Evolutionary conservation across 2,329 filamentous ascomycete species (phyloP).

Genomic region (Hymenoscyphus salicellus): DNA sequence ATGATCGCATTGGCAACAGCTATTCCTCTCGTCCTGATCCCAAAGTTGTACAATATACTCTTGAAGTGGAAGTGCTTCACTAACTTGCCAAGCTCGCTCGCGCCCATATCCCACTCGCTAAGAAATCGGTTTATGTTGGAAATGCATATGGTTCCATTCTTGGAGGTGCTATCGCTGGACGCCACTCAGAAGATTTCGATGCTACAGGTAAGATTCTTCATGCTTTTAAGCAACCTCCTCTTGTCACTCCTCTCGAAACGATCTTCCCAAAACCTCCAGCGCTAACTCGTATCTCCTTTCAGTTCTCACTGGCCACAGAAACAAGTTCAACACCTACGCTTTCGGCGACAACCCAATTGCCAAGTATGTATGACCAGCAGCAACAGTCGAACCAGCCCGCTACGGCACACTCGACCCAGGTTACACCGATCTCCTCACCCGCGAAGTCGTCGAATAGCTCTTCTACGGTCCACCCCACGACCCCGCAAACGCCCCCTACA

Average conservation of each 20-base stretch:
- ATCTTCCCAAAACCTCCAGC: too few relatives aligned
- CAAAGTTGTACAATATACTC: constrained; percentile 19
- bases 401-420: not conserved
- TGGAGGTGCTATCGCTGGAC: not conserved
- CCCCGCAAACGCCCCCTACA: not conserved
- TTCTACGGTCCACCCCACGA: not conserved
- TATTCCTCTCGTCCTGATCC: constrained; percentile 24
- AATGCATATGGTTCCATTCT: not conserved
- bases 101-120: constrained; percentile 12
- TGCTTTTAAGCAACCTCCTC: not conserved
- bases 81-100: constrained; percentile 10
- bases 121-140: constrained; percentile 48
- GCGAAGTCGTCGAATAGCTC: not conserved
- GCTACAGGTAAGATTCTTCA: not conserved
- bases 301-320: constrained; percentile 3
- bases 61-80: constrained; percentile 26
- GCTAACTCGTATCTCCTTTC: not conserved
- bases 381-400: not conserved
- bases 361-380: not conserved
- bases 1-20: constrained; percentile 21
- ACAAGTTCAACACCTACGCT: not conserved
- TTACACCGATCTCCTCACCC: constrained; percentile 10
- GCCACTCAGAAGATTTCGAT: not conserved
- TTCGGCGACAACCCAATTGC: not conserved
- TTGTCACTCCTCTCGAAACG: not conserved